Evolutionary conservation across 2,329 filamentous ascomycete species (phyloP), one percentile per base, ranked within the genome.

Genomic region (Colletotrichum filicis): DNA sequence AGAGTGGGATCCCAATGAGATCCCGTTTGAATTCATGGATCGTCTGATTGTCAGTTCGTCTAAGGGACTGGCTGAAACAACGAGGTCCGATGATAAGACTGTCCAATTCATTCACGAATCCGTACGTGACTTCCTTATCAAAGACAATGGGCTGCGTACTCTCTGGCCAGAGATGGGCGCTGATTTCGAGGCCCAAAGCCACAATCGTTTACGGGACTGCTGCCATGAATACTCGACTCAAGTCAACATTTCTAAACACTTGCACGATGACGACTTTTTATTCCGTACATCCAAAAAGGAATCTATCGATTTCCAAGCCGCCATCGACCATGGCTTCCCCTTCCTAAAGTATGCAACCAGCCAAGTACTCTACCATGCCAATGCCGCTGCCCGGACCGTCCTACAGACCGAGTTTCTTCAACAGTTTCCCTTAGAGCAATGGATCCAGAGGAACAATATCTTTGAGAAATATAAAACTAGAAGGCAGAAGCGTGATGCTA

Each of bases 101-200:
- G 83, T 87, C 2, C 87, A 88, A 71, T 88, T 87, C 74, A 86
- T 87, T 5, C 85, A 87, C 62, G 83, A 86, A 73, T 85, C 85
- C 0, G 84, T 87, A 0, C 75, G 80, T 1, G 84, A 86, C 12
- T 87, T 86, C 53, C 76, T 87, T 0, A 53, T 84, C 4, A 71
- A 66, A 6, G 71, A 71, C 1, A 14, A 61, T 0, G 72, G 68
- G 0, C 2, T 72, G 3, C 35, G 24, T 0, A 5, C 19, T 1
- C 6, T 74, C 2, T 74, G 64, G 58, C 59, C 68, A 0, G 1
- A 46, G 0, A 24, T 64, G 6, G 14, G 32, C 0, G 2, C n/a
- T 6, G 22, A 59, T 7, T 26, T 55, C 5, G 28, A 66, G 5
- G 16, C 26, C 0, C 6, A 7, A 4, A 68, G 63, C 2, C 68